A percentile compares a stretch with the other conserved stretches of the same genome.
These are phyloP conservation scores for Priceomyces castillae DNA, from an alignment of 805 yeast genomes.

Conservation along the genomic window DNA sequence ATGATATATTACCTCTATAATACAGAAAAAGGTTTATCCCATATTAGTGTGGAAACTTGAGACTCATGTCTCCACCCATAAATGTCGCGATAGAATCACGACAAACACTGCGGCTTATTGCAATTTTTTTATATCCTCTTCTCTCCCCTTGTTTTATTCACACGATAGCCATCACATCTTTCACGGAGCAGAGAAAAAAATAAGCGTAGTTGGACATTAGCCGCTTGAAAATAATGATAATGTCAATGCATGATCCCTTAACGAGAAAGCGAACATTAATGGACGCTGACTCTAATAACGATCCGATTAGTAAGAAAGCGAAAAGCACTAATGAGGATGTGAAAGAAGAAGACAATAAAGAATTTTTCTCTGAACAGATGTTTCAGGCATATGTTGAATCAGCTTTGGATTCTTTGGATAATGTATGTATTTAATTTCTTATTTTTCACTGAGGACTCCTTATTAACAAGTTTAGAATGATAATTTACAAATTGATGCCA, in stretches of 20 bases:
- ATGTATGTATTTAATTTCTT: constrained; percentile 29
- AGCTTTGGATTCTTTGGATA: constrained; percentile 68
- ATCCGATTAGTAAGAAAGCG: constrained; percentile 4
- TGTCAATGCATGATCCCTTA: constrained; percentile 38
- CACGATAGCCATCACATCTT: background rate
- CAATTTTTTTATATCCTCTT: constrained; percentile 3
- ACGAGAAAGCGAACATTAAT: constrained; percentile 28
- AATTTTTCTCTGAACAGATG: constrained; percentile 36
- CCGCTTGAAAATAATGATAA: constrained; percentile 23
- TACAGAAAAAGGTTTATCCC: background rate
- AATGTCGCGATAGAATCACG: constrained; percentile 2
- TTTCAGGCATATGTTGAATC: constrained; percentile 51
- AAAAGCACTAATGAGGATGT: constrained; percentile 5
- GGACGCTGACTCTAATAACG: constrained; percentile 9
- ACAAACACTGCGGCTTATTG: constrained; percentile 4
- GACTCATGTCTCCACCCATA: background rate
- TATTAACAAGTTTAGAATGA: constrained; percentile 40
- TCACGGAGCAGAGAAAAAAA: background rate
- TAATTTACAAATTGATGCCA: constrained; percentile 51
- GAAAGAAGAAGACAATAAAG: constrained; percentile 8
- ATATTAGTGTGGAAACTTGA: background rate
- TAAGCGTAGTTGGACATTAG: background rate
- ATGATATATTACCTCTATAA: background rate
- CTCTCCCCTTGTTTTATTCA: background rate
- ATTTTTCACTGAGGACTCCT: background rate